These are phyloP conservation scores for Streptanthus diversifolius DNA, from an alignment of 345 rosid genomes.

Conservation along the genomic window DNA sequence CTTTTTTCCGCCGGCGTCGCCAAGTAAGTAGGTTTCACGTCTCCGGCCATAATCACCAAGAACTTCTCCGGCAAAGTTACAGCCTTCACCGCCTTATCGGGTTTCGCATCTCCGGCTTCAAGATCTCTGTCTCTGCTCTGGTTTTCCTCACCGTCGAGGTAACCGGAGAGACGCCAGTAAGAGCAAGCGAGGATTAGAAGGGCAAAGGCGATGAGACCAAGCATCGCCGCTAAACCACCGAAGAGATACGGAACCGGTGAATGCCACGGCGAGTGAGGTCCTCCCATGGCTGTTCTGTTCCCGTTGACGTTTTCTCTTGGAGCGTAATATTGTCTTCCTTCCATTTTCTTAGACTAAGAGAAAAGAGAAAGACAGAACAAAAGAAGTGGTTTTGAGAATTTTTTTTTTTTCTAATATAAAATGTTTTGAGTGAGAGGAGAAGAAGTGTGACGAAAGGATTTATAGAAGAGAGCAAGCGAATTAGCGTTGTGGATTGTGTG, in stretches of 20 bases:
- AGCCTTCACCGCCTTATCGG: slow-evolving; percentile 20
- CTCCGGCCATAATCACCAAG: slow-evolving; percentile 86
- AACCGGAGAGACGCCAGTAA: slow-evolving; percentile 83
- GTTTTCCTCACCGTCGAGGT: slow-evolving; percentile 45
- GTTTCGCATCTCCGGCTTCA: slow-evolving; percentile 53
- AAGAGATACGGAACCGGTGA: slow-evolving; percentile 92
- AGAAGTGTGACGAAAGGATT: slow-evolving; percentile 27
- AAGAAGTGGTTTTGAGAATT: neutral
- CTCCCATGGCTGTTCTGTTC: slow-evolving; percentile 15
- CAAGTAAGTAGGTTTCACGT: slow-evolving; percentile 62
- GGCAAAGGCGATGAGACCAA: slow-evolving; percentile 87
- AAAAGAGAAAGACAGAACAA: neutral
- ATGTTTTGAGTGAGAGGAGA: slow-evolving; percentile 32
- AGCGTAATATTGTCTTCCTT: slow-evolving; percentile 42
- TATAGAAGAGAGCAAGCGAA: slow-evolving; percentile 24
- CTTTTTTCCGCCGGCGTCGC: slow-evolving; percentile 63
- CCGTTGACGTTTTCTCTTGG: slow-evolving; percentile 31
- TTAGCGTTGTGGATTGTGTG: slow-evolving; percentile 28
- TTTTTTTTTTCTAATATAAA: neutral
- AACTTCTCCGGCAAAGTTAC: slow-evolving; percentile 59
- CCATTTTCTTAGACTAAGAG: slow-evolving; percentile 29
- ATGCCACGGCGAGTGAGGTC: slow-evolving; percentile 73
- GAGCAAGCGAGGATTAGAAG: slow-evolving; percentile 89
- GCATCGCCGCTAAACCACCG: slow-evolving; percentile 93
- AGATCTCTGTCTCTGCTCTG: slow-evolving; percentile 47